These are phyloP conservation scores for Triticum monococcum DNA, from an alignment of 176 grass and related monocot genomes.

Conservation along the genomic window DNA sequence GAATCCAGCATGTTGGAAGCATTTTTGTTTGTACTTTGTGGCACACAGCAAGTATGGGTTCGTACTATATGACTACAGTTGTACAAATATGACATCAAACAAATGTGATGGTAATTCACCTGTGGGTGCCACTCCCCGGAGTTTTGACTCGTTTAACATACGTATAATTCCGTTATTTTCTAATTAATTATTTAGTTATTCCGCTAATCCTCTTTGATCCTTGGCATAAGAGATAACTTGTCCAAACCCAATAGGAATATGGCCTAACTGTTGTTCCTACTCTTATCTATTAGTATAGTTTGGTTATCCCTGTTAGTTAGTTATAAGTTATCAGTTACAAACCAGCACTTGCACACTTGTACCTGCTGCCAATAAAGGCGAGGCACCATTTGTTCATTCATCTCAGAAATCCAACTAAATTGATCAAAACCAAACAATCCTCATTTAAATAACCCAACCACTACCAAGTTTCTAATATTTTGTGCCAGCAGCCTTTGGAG, in stretches of 20 bases:
- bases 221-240: background rate
- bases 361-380: too few species aligned
- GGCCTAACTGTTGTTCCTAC: background rate
- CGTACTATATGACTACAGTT: background rate
- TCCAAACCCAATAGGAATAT: background rate
- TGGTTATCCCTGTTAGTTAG: background rate
- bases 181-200: background rate
- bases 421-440: too few species aligned
- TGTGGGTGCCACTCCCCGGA: background rate
- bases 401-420: too few species aligned
- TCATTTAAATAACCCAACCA: too few species aligned
- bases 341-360: background rate
- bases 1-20: background rate
- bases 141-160: background rate
- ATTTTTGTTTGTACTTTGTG: background rate
- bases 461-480: too few species aligned
- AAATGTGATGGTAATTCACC: background rate
- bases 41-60: background rate
- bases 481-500: too few species aligned
- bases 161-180: too few species aligned
- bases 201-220: background rate
- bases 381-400: too few species aligned
- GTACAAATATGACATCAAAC: background rate
- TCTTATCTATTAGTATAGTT: background rate
- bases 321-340: background rate